Conservation (phyloP, 2,329 filamentous ascomycete species). For the Clathrospora elynae region DNA sequence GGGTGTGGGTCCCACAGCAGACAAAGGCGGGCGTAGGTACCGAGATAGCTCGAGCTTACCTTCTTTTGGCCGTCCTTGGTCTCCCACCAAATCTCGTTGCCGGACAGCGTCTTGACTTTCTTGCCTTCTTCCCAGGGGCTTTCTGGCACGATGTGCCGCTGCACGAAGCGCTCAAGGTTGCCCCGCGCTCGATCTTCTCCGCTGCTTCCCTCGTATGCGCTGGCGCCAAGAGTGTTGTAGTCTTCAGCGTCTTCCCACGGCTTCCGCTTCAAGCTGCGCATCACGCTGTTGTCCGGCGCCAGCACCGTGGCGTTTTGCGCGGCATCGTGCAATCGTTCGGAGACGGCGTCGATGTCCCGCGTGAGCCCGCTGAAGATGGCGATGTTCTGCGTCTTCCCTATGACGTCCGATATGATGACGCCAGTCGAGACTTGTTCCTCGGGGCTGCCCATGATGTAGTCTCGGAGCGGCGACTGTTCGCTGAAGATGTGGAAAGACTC, state of each 20-base stretch:
- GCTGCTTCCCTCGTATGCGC: constrained; percentile 75
- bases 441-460: constrained; percentile 38
- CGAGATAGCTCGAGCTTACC: constrained; percentile 53
- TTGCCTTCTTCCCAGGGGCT: constrained; percentile 75
- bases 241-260: constrained; percentile 82
- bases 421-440: constrained; percentile 40
- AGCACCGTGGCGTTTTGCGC: constrained; percentile 79
- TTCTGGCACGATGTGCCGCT: constrained; percentile 77
- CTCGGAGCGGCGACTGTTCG: constrained; percentile 37
- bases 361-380: constrained; percentile 84
- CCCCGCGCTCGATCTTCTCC: constrained; percentile 76
- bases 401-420: constrained; percentile 81
- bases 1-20: constrained; percentile 8
- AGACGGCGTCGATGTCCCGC: constrained; percentile 73
- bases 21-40: constrained; percentile 4
- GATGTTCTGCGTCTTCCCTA: constrained; percentile 76
- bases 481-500: constrained; percentile 35
- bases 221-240: constrained; percentile 67
- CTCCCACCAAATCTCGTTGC: constrained; percentile 83
- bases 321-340: constrained; percentile 69
- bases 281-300: constrained; percentile 81
- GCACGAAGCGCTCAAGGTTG: constrained; percentile 81
- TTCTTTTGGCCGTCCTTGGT: constrained; percentile 68
- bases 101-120: constrained; percentile 70
- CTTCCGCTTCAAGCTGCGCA: constrained; percentile 79